Conservation (phyloP, 2,329 filamentous ascomycete genomes). For the Scytalidium sp. region DNA sequence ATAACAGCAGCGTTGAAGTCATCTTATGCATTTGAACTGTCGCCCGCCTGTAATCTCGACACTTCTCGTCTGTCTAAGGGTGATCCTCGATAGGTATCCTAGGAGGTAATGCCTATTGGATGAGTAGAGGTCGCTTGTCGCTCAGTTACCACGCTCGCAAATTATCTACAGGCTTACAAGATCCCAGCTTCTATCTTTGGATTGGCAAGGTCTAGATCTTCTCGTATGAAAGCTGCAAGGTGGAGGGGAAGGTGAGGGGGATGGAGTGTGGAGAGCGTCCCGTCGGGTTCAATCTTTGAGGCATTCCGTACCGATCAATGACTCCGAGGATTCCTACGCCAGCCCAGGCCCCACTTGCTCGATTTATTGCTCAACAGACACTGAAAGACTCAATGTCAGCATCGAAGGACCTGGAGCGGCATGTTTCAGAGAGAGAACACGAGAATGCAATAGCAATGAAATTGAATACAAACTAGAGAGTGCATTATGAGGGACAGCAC, state of each 20-base stretch:
- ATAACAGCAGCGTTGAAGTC: background rate
- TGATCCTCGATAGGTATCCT: background rate
- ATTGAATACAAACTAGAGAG: too few species aligned
- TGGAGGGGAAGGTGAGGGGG: background rate
- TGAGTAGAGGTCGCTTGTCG: background rate
- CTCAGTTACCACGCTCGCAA: background rate
- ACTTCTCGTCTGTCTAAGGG: background rate
- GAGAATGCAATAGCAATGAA: background rate
- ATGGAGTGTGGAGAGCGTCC: background rate
- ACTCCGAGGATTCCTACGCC: background rate
- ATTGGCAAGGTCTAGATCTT: background rate
- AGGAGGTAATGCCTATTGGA: background rate
- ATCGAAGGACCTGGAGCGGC: background rate
- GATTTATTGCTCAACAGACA: background rate
- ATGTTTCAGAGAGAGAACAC: background rate
- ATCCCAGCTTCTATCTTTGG: background rate
- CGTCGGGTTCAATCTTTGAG: background rate
- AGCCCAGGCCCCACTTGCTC: background rate
- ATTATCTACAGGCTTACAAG: background rate
- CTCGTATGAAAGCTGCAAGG: background rate
- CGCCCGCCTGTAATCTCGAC: background rate
- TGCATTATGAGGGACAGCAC: too few species aligned
- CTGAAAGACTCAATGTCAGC: background rate
- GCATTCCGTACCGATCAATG: background rate
- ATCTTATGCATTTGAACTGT: background rate